Percentiles rank a stretch among this genome's conserved stretches.
Conservation (phyloP, 2,329 filamentous ascomycete genomes). For the Verticillium nonalfalfae region DNA sequence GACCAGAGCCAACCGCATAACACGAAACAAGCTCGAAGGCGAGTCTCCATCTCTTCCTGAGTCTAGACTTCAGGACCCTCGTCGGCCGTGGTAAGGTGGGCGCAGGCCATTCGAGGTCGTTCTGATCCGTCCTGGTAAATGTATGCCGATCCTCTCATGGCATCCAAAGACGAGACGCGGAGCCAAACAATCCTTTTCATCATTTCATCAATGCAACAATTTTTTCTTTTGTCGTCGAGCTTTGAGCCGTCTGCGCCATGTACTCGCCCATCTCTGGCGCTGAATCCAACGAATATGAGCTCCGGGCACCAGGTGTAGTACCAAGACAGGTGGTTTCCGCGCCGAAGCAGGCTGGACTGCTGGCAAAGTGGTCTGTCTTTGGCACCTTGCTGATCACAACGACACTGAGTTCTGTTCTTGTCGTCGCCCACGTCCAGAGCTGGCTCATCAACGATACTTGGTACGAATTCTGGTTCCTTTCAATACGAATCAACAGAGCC, state of each 20-base stretch:
- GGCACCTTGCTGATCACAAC: conserved; percentile 1
- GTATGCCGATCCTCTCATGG: neutral
- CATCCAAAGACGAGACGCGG: neutral
- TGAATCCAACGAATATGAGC: neutral
- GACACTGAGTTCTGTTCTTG: conserved; percentile 2
- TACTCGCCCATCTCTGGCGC: neutral
- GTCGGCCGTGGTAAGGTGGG: neutral
- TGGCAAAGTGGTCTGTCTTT: neutral
- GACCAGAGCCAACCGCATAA: neutral
- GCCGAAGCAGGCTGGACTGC: neutral
- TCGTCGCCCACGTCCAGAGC: neutral
- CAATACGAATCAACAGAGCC: conserved; percentile 3
- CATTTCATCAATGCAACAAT: neutral
- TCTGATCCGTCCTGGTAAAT: neutral
- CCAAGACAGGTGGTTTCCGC: neutral
- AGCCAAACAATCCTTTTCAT: neutral
- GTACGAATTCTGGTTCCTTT: conserved; percentile 3
- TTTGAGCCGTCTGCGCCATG: neutral
- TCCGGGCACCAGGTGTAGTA: neutral
- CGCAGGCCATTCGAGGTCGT: neutral
- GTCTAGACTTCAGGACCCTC: neutral
- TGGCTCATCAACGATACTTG: conserved; percentile 4
- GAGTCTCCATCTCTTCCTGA: neutral
- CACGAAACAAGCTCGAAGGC: neutral
- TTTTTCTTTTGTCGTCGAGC: neutral